phyloP scores from a whole-genome alignment of 768 basidiomycete genomes.

The Amanita molliuscula region DNA sequence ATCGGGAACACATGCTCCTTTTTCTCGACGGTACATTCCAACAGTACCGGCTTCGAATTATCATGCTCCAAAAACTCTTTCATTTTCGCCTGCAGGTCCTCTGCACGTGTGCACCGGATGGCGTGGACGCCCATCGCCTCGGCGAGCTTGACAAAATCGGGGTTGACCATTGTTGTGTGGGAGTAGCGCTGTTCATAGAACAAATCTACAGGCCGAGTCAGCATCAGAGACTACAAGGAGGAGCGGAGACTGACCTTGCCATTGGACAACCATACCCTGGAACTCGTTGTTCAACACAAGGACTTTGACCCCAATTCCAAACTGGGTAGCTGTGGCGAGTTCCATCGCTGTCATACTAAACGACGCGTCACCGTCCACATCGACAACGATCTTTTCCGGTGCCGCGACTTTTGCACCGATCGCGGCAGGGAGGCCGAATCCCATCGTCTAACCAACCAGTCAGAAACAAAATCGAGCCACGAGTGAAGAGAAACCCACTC shows the following conservation, averaged over 20 bases:
- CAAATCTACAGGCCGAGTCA: conserved; percentile 40
- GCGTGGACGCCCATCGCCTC: conserved; percentile 90
- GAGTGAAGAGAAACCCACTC: conserved; percentile 43
- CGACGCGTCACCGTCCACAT: conserved; percentile 96
- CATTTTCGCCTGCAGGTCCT: conserved; percentile 90
- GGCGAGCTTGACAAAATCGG: conserved; percentile 87
- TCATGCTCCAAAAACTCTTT: conserved; percentile 98
- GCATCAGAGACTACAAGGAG: conserved; percentile 3
- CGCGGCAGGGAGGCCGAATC: conserved; percentile 89
- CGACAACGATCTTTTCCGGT: conserved; percentile 87
- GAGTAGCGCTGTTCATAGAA: conserved; percentile 98
- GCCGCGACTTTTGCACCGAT: conserved; percentile 97
- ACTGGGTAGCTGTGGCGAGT: conserved; percentile 87
- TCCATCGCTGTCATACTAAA: conserved; percentile 99
- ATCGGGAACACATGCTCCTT: conserved; percentile 89
- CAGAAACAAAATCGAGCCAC: conserved; percentile 4
- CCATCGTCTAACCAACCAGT: conserved; percentile 69
- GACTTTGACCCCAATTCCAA: conserved; percentile 90
- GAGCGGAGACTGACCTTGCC: conserved; percentile 65
- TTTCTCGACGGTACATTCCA: conserved; percentile 83
- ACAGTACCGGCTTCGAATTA: conserved; percentile 70
- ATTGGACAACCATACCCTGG: conserved; percentile 99
- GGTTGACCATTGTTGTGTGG: conserved; percentile 92
- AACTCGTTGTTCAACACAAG: conserved; percentile 92
- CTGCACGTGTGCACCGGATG: conserved; percentile 57